A percentile compares a stretch with the other conserved stretches of the same genome.
Evolutionary conservation across 148 eudicot genomes (phyloP).

Genomic region (Fallopia convolvulus): DNA sequence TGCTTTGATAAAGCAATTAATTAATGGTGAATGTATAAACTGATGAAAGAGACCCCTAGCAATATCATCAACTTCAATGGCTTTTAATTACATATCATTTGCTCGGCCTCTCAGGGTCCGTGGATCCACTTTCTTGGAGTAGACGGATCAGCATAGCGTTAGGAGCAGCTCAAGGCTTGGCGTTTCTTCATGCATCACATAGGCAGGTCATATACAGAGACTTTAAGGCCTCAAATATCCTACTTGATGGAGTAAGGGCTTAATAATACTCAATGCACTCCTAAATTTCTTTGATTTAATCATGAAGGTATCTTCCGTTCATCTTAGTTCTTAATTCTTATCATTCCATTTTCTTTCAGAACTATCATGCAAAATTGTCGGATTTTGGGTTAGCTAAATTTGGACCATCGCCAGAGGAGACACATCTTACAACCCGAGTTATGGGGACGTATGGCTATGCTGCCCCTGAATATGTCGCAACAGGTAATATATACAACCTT

Average conservation of each 20-base stretch:
- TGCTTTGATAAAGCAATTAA: not conserved
- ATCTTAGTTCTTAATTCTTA: not conserved
- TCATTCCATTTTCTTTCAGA: conserved; percentile 16
- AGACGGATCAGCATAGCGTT: conserved; percentile 46
- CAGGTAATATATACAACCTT: conserved; percentile 30
- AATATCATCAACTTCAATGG: not conserved
- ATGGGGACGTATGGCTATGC: conserved; percentile 62
- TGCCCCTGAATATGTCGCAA: conserved; percentile 60
- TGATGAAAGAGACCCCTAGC: not conserved
- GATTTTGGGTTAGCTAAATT: conserved; percentile 62
- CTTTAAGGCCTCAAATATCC: conserved; percentile 59
- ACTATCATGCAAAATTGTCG: conserved; percentile 48
- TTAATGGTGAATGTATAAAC: no score
- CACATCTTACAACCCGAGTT: conserved; percentile 58
- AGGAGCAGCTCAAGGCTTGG: conserved; percentile 59
- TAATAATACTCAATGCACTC: not conserved
- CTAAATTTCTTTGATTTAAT: not conserved
- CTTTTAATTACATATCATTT: not conserved
- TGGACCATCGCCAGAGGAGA: conserved; percentile 46
- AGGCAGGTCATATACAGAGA: conserved; percentile 51
- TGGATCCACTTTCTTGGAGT: conserved; percentile 48
- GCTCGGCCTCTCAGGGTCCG: conserved; percentile 28
- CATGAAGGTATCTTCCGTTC: not conserved
- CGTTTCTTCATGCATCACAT: conserved; percentile 43
- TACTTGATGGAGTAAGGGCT: conserved; percentile 48